phyloP scores from a whole-genome alignment of 495 filamentous ascomycete species.

The Xylaria grammica region DNA sequence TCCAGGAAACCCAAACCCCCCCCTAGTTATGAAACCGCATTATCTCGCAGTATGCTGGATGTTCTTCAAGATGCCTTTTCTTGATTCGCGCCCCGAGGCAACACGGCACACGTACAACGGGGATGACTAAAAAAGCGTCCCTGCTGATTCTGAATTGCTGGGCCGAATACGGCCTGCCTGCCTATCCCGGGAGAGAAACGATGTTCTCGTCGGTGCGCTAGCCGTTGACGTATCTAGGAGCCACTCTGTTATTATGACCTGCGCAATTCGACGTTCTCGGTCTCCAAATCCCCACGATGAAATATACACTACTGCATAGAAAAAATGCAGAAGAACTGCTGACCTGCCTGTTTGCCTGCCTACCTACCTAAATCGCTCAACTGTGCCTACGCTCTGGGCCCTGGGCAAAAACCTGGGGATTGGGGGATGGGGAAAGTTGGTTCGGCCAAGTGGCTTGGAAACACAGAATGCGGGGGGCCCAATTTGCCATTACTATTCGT shows the following conservation, averaged over 20 bases:
- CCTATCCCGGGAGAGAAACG: too few species aligned
- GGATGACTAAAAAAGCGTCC: too few species aligned
- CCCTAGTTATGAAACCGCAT: not conserved
- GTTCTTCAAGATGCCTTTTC: conserved; percentile 1
- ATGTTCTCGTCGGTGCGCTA: too few species aligned
- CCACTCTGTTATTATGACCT: too few species aligned
- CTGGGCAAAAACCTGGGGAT: not conserved
- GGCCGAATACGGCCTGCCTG: too few species aligned
- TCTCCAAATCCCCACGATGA: too few species aligned
- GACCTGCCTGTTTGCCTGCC: not conserved
- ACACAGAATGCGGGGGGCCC: conserved; percentile 21
- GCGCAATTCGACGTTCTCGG: too few species aligned
- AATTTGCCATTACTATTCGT: conserved; percentile 17
- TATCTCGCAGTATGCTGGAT: not conserved
- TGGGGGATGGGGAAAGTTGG: not conserved
- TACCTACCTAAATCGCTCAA: conserved; percentile 10
- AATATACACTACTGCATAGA: too few species aligned
- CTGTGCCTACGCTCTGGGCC: not conserved
- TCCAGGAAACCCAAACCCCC: not conserved
- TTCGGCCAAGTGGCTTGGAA: conserved; percentile 9
- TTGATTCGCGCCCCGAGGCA: not conserved
- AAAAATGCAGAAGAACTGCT: not conserved
- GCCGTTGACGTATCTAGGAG: too few species aligned
- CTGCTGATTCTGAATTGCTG: too few species aligned
- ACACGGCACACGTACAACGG: too few species aligned